Evolutionary conservation across 768 basidiomycete genomes (phyloP).

Genomic region (Lyophyllum atratum): DNA sequence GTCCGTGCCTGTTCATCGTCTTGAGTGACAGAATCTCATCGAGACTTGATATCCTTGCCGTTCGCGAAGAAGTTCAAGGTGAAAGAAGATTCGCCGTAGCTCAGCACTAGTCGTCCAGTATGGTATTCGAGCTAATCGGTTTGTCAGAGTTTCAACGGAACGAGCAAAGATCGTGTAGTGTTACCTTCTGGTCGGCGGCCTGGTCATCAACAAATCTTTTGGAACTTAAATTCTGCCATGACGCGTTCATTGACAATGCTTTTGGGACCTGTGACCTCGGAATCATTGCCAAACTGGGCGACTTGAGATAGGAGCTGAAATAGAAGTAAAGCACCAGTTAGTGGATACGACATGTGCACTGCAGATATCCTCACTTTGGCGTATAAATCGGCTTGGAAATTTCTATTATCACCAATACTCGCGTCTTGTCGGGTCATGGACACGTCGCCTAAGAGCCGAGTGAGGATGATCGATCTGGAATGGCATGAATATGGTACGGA

Average conservation of each 20-base stretch:
- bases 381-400: conserved; percentile 11
- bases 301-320: conserved; percentile 10
- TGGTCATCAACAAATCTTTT: conserved; percentile 13
- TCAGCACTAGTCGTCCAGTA: conserved; percentile 11
- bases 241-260: conserved; percentile 12
- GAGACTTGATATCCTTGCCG: background rate
- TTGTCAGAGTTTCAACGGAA: background rate
- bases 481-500: background rate
- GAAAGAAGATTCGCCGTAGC: conserved; percentile 16
- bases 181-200: conserved; percentile 5
- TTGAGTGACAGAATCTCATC: background rate
- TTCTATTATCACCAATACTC: conserved; percentile 13
- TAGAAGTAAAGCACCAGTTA: background rate
- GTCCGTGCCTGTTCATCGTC: conserved; percentile 9
- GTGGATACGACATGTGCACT: background rate
- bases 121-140: conserved; percentile 14
- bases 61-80: conserved; percentile 18
- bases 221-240: conserved; percentile 13
- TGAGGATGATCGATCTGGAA: background rate
- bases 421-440: conserved; percentile 18
- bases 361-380: background rate
- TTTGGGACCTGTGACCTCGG: conserved; percentile 12
- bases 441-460: conserved; percentile 9
- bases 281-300: conserved; percentile 13
- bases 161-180: background rate